phyloP scores from a whole-genome alignment of 352 stramenopile species.

The Phytophthora sp. region DNA sequence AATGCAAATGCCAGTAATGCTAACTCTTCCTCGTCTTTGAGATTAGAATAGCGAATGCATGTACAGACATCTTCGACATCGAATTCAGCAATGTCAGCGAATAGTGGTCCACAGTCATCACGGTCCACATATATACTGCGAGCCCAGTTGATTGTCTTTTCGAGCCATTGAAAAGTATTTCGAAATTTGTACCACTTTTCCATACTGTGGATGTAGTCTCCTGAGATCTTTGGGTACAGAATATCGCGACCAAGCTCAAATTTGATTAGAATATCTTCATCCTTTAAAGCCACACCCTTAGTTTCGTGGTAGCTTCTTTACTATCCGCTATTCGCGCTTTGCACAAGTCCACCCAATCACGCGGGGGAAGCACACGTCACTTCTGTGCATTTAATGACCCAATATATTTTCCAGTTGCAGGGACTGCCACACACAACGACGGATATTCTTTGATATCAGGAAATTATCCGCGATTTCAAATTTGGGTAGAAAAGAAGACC shows the following conservation, averaged over 20 bases:
- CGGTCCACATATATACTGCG: not conserved
- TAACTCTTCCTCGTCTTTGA: slow-evolving; percentile 1
- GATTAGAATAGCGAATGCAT: not conserved
- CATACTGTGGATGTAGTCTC: not conserved
- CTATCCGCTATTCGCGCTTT: too few relatives aligned
- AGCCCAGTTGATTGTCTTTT: not conserved
- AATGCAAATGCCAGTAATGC: not conserved
- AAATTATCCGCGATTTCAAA: not conserved
- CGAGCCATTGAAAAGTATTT: not conserved
- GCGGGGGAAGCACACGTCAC: too few relatives aligned
- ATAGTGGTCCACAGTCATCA: not conserved
- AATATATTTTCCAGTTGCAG: not conserved
- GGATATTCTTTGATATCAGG: not conserved
- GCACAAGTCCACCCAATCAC: too few relatives aligned
- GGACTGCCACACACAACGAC: not conserved
- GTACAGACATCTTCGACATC: not conserved
- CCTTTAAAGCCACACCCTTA: not conserved
- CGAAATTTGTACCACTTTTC: not conserved
- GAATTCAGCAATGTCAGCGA: not conserved
- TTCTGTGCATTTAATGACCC: not conserved
- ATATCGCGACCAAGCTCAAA: not conserved
- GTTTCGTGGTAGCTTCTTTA: not conserved
- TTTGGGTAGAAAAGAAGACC: not conserved
- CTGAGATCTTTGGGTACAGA: not conserved
- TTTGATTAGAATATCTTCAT: not conserved